Evolutionary conservation across 768 basidiomycete genomes (phyloP).

Genomic region (Scleroderma citrinum): DNA sequence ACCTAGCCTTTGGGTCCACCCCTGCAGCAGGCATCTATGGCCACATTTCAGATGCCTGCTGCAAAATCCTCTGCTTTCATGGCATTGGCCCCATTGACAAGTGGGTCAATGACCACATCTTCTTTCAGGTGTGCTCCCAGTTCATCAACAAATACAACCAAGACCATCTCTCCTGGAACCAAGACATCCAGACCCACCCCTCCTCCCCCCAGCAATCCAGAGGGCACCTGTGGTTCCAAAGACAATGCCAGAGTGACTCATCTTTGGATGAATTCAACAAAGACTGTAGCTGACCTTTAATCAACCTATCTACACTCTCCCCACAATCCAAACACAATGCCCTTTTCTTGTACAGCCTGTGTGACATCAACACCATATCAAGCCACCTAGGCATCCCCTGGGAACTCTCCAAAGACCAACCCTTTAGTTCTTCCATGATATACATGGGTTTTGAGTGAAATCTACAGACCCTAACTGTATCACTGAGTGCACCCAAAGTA

Average conservation of each 20-base stretch:
- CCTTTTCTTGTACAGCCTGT: conserved; percentile 17
- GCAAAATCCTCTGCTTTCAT: neutral
- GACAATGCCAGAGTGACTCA: conserved; percentile 10
- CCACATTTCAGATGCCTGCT: neutral
- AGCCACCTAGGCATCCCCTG: conserved; percentile 25
- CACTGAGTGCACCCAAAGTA: conserved; percentile 13
- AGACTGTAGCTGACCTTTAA: conserved; percentile 16
- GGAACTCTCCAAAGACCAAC: conserved; percentile 24
- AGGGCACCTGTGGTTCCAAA: conserved; percentile 24
- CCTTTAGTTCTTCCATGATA: conserved; percentile 13
- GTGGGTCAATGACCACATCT: conserved; percentile 2
- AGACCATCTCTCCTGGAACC: neutral
- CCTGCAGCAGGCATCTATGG: conserved; percentile 1
- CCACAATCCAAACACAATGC: conserved; percentile 17
- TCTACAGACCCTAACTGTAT: conserved; percentile 16
- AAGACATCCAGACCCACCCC: neutral
- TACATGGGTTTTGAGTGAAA: conserved; percentile 33
- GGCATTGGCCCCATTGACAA: neutral
- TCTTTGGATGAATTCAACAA: conserved; percentile 30
- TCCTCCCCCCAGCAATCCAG: neutral
- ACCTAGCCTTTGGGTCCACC: neutral
- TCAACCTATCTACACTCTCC: conserved; percentile 17
- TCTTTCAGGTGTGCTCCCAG: conserved; percentile 5
- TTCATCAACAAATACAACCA: neutral
- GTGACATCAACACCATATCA: conserved; percentile 34